phyloP scores from a whole-genome alignment of 1,284 basidiomycete genomes.

The Malassezia psittaci region DNA sequence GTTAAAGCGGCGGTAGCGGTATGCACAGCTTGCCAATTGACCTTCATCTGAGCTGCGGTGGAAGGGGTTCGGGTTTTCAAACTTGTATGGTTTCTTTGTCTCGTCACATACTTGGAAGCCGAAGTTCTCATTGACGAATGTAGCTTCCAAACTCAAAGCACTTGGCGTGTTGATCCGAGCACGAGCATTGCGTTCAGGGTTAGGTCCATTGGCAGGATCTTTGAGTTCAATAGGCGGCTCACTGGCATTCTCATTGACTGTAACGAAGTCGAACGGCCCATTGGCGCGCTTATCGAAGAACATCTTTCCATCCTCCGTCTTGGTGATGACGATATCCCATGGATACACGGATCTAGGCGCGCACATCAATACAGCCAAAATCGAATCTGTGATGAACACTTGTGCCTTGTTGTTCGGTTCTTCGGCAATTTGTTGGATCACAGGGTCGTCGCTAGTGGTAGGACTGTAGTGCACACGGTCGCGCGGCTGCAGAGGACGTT shows the following conservation, averaged over 20 bases:
- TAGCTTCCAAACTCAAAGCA: constrained; percentile 88
- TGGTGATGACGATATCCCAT: constrained; percentile 94
- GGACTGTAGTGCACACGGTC: constrained; percentile 96
- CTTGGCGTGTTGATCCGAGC: constrained; percentile 80
- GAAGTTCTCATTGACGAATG: constrained; percentile 99
- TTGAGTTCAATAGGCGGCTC: constrained; percentile 84
- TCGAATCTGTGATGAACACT: constrained; percentile 92
- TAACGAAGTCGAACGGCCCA: constrained; percentile 89
- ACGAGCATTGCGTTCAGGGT: constrained; percentile 29
- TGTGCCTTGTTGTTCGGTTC: constrained; percentile 54
- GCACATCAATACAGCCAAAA: constrained; percentile 92
- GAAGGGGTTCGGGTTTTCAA: constrained; percentile 59
- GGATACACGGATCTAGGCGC: constrained; percentile 90
- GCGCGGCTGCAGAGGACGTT: constrained; percentile 76
- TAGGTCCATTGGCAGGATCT: constrained; percentile 55
- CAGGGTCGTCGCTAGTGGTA: constrained; percentile 89
- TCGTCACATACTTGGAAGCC: constrained; percentile 88
- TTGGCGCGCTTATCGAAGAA: constrained; percentile 93
- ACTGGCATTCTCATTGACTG: constrained; percentile 95
- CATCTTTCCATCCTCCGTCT: constrained; percentile 73
- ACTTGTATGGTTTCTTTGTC: constrained; percentile 50
- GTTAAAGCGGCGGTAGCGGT: constrained; percentile 93
- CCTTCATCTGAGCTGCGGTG: constrained; percentile 63
- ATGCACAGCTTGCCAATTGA: constrained; percentile 86
- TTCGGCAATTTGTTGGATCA: constrained; percentile 37